Conservation (phyloP, 1,284 basidiomycete genomes). For the Stereum hirsutum region DNA sequence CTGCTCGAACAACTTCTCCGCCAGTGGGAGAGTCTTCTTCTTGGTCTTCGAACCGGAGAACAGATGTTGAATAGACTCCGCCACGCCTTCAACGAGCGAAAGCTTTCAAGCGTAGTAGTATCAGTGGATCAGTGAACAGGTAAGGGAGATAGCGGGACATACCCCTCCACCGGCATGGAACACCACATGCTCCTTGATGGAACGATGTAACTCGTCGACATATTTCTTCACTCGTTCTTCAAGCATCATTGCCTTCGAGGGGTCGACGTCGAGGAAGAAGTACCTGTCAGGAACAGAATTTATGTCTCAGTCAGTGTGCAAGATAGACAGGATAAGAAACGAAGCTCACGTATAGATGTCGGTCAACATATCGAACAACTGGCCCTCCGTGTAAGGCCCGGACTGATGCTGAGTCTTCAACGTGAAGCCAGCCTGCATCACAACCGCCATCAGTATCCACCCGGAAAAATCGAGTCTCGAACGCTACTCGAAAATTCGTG, state of each 20-base stretch:
- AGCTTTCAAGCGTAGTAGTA: conserved; percentile 22
- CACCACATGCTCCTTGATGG: conserved; percentile 36
- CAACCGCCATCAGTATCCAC: conserved; percentile 36
- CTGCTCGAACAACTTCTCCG: conserved; percentile 44
- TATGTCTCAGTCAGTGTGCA: conserved; percentile 1
- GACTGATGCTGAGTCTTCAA: conserved; percentile 49
- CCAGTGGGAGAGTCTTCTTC: conserved; percentile 38
- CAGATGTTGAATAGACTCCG: conserved; percentile 35
- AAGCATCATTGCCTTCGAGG: conserved; percentile 43
- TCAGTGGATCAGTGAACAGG: neutral
- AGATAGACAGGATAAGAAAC: neutral
- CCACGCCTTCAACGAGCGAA: conserved; percentile 36
- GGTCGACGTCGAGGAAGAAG: conserved; percentile 65
- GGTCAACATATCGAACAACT: conserved; percentile 55
- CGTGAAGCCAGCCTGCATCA: conserved; percentile 58
- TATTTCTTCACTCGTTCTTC: conserved; percentile 40
- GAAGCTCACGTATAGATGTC: conserved; percentile 58
- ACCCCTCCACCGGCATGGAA: conserved; percentile 8
- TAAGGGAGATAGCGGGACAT: conserved; percentile 8
- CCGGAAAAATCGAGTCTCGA: neutral
- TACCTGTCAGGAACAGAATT: conserved; percentile 30
- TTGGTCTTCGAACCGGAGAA: conserved; percentile 28
- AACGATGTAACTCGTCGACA: conserved; percentile 39
- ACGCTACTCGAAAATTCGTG: neutral
- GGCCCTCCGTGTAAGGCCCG: conserved; percentile 50